A percentile compares a stretch with the other conserved stretches of the same genome.
phyloP scores from a whole-genome alignment of 2,329 filamentous ascomycete genomes.

The Dactylellina drechsleri region DNA sequence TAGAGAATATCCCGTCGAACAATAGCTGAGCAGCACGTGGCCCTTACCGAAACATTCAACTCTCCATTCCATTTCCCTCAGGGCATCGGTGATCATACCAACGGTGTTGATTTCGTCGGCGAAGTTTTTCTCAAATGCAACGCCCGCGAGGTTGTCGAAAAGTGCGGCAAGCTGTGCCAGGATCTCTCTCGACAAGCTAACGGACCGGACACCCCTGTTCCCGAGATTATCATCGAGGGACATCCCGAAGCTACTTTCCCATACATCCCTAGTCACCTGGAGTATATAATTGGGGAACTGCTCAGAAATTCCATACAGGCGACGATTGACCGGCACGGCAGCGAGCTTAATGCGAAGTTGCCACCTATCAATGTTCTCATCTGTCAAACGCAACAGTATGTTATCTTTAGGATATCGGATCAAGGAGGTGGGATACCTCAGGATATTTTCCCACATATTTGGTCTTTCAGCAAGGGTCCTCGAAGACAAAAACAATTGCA shows the following conservation, averaged over 20 bases:
- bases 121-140: conserved; percentile 95
- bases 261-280: conserved; percentile 93
- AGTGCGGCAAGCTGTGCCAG: conserved; percentile 79
- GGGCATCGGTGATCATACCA: conserved; percentile 71
- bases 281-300: conserved; percentile 96
- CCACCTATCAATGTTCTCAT: conserved; percentile 93
- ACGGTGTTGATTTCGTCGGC: conserved; percentile 83
- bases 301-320: conserved; percentile 95
- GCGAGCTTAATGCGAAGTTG: conserved; percentile 64
- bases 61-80: conserved; percentile 88
- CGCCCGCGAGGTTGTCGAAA: conserved; percentile 85
- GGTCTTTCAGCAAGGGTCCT: conserved; percentile 96
- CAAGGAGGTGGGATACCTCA: conserved; percentile 90
- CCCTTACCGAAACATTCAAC: conserved; percentile 92
- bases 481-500: conserved; percentile 76
- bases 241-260: conserved; percentile 92
- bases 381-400: conserved; percentile 91
- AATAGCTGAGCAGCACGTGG: conserved; percentile 96
- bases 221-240: conserved; percentile 82
- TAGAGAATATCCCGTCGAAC: conserved; percentile 93
- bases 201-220: conserved; percentile 75
- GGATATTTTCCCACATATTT: conserved; percentile 86
- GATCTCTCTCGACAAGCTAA: conserved; percentile 80
- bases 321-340: conserved; percentile 74
- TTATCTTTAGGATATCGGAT: conserved; percentile 95